phyloP scores from a whole-genome alignment of 495 filamentous ascomycete genomes.

The Sporormia fimetaria region DNA sequence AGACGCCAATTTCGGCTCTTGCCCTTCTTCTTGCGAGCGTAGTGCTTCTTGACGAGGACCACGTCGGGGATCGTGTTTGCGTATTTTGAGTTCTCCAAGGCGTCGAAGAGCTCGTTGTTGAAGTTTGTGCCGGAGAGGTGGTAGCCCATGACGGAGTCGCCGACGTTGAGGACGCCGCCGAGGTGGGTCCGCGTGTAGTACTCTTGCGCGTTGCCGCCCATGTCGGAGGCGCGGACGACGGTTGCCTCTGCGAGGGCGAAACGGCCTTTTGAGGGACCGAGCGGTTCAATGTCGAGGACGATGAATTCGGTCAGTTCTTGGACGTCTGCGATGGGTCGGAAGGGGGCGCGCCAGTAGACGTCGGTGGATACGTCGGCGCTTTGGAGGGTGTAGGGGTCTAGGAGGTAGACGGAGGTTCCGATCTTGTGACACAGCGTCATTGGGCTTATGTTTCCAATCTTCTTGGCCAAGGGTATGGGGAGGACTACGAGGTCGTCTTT shows the following conservation, averaged over 20 bases:
- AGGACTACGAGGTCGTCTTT: constrained; percentile 91
- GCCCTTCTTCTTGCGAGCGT: constrained; percentile 70
- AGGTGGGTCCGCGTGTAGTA: constrained; percentile 87
- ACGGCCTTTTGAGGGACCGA: constrained; percentile 63
- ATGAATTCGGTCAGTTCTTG: constrained; percentile 84
- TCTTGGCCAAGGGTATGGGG: constrained; percentile 76
- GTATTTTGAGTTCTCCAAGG: constrained; percentile 60
- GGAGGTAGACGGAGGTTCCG: constrained; percentile 75
- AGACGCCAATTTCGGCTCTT: constrained; percentile 82
- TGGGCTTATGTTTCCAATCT: constrained; percentile 75
- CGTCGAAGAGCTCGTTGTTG: constrained; percentile 77
- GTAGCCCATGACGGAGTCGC: constrained; percentile 88
- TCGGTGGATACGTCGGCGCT: constrained; percentile 69
- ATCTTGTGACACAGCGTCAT: constrained; percentile 76
- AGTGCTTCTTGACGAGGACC: constrained; percentile 90
- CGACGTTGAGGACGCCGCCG: constrained; percentile 72
- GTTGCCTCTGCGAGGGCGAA: constrained; percentile 76
- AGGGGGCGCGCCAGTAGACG: constrained; percentile 81
- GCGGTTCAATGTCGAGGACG: constrained; percentile 83
- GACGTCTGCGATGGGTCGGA: constrained; percentile 70
- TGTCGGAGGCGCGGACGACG: constrained; percentile 74
- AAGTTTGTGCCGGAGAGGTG: constrained; percentile 77
- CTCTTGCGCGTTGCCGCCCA: constrained; percentile 74
- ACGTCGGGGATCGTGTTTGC: constrained; percentile 77
- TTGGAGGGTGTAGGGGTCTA: constrained; percentile 86